Base-by-base conservation (phyloP, 2,329 filamentous ascomycete genomes). In the Epichloe typhina region DNA sequence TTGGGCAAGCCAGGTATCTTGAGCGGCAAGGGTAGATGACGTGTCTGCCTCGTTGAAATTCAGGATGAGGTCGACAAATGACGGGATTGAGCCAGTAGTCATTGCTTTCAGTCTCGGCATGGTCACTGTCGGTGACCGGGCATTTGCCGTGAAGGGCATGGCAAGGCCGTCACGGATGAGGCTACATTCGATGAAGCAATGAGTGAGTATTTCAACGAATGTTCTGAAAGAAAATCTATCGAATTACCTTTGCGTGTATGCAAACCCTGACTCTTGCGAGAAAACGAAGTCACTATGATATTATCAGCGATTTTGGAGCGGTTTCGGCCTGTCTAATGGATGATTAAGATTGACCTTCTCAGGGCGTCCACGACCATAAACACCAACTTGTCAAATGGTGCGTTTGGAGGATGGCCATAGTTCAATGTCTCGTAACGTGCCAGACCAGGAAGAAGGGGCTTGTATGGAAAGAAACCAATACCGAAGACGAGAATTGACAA, bases 291-390 rank as follows among this genome's bases (percentile, higher is more conserved):
- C 91, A 71, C 90, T 95, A 56, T 9, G 13, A 40, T 9, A 15
- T 4, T 19, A 40, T 52, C n/a, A 52, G 45, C 43, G 35, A 47
- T 19, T n/a, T 35, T 12, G 31, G 31, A 39, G 8, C 35, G 26
- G 13, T 26, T 37, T 19, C 21, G 36, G n/a, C 19, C 8, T 17
- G n/a, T 33, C 13, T 15, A 5, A 7, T 23, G 21, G 19, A 19
- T 40, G 48, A 31, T 26, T 44, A 15, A 12, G 23, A 7, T 40
- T 53, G 75, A 89, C 86, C 87, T 95, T 67, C 90, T 79, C 65
- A 98, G 68, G 23, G 93, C 91, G 76, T 98, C 93, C 31, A 98
- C 86, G 6, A 98, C 89, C 91, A 98, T 97, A 66, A 98, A 96
- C 50, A 98, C 75, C 49, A 97, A 73, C 61, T 84, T 89, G 67